Percentiles rank a stretch among this genome's conserved stretches.
phyloP scores from a whole-genome alignment of 2,329 filamentous ascomycete genomes.

The Claviceps lovelessii region DNA sequence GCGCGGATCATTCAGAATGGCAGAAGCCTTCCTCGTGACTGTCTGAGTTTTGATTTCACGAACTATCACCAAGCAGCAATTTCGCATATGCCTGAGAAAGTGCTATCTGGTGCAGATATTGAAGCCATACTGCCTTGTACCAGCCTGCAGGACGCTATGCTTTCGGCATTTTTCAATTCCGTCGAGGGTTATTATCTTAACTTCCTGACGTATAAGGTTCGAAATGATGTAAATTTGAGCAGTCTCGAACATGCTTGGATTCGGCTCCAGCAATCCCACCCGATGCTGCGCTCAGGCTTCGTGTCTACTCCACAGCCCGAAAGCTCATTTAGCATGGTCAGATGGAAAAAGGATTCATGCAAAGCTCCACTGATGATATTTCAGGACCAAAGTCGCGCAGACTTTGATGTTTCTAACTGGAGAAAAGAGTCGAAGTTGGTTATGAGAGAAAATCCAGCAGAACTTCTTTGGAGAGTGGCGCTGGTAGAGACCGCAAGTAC shows the following conservation, averaged over 20 bases:
- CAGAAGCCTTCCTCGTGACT: background rate
- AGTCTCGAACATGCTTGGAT: slow-evolving; percentile 46
- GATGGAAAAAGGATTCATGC: slow-evolving; percentile 26
- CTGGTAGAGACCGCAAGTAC: slow-evolving; percentile 22
- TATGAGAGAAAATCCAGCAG: slow-evolving; percentile 31
- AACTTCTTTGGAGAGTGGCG: slow-evolving; percentile 49
- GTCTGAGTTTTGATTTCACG: slow-evolving; percentile 21
- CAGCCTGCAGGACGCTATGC: slow-evolving; percentile 62
- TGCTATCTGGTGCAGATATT: slow-evolving; percentile 20
- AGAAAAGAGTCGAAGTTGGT: slow-evolving; percentile 16
- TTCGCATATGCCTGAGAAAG: slow-evolving; percentile 13
- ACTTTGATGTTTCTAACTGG: slow-evolving; percentile 18
- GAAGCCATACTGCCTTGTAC: slow-evolving; percentile 63
- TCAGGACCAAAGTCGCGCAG: background rate
- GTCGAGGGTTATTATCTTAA: slow-evolving; percentile 63
- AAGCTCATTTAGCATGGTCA: slow-evolving; percentile 61
- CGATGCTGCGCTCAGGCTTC: slow-evolving; percentile 69
- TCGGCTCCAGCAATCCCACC: slow-evolving; percentile 36
- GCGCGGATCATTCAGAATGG: slow-evolving; percentile 11
- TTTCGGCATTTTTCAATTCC: slow-evolving; percentile 58
- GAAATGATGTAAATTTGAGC: slow-evolving; percentile 21
- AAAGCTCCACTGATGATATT: slow-evolving; percentile 7
- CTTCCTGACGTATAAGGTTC: slow-evolving; percentile 42
- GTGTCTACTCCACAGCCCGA: slow-evolving; percentile 42
- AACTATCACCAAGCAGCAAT: slow-evolving; percentile 23